phyloP scores from a whole-genome alignment of 1,284 basidiomycete genomes.

The Serendipita sp. region DNA sequence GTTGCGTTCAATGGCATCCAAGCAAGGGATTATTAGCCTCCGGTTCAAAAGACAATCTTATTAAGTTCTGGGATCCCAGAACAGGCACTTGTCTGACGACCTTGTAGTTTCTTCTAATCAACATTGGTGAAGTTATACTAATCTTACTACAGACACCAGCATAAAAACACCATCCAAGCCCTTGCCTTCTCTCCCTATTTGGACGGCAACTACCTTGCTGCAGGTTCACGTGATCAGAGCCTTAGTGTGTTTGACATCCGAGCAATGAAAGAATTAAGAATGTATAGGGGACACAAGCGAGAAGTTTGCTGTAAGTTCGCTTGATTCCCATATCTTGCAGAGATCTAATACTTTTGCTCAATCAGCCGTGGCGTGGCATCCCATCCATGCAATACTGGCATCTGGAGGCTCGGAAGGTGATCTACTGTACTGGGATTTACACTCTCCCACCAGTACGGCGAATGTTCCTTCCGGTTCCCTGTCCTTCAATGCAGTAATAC shows the following conservation, averaged over 20 bases:
- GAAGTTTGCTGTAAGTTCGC: slow-evolving; percentile 85
- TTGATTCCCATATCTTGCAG: neutral
- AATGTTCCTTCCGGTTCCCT: slow-evolving; percentile 26
- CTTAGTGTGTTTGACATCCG: slow-evolving; percentile 97
- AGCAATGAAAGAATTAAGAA: slow-evolving; percentile 86
- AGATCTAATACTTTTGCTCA: neutral
- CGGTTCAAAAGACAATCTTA: slow-evolving; percentile 93
- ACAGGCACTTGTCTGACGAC: slow-evolving; percentile 78
- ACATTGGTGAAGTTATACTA: slow-evolving; percentile 5
- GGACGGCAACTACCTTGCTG: slow-evolving; percentile 85
- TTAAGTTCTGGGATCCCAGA: slow-evolving; percentile 98
- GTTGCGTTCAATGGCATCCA: slow-evolving; percentile 97
- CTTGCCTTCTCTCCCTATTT: slow-evolving; percentile 67
- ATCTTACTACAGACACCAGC: slow-evolving; percentile 55
- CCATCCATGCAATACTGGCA: slow-evolving; percentile 79
- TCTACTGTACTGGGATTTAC: slow-evolving; percentile 84
- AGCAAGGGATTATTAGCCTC: slow-evolving; percentile 88
- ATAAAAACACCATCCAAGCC: slow-evolving; percentile 94
- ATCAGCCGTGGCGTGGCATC: slow-evolving; percentile 86
- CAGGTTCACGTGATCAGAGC: slow-evolving; percentile 85
- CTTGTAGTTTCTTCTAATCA: slow-evolving; percentile 37
- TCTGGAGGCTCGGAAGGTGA: slow-evolving; percentile 90
- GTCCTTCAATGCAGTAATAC: slow-evolving; percentile 9
- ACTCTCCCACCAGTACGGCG: slow-evolving; percentile 19
- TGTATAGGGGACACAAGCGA: slow-evolving; percentile 89